Percentiles rank a stretch among this genome's conserved stretches.
phyloP scores from a whole-genome alignment of 148 eudicot genomes.

The Vaccinium macrocarpon region DNA sequence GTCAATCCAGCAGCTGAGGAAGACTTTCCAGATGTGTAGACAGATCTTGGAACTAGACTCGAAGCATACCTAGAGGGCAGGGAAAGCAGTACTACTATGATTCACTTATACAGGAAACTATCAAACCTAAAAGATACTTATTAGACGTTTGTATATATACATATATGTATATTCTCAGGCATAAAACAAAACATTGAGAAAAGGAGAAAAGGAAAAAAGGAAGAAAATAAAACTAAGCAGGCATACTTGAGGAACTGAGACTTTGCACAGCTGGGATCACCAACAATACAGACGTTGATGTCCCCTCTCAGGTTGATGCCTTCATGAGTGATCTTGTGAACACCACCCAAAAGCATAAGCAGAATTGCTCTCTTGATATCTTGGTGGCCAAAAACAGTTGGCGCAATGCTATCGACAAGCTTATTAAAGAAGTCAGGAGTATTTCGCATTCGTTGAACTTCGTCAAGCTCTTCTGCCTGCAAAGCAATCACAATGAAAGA shows the following conservation, averaged over 20 bases:
- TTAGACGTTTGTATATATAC: not conserved
- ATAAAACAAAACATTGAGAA: not conserved
- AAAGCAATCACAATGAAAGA: constrained; percentile 6
- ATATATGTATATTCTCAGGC: not conserved
- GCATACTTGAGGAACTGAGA: constrained; percentile 96
- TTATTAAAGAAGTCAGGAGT: constrained; percentile 95
- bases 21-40: constrained; percentile 97
- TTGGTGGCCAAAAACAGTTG: constrained; percentile 94
- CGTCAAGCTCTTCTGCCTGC: constrained; percentile 79
- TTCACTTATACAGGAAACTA: not conserved
- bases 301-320: constrained; percentile 98
- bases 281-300: constrained; percentile 96
- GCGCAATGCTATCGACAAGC: constrained; percentile 94
- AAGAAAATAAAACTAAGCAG: not conserved
- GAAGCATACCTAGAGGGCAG: constrained; percentile 63
- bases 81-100: not conserved
- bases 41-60: constrained; percentile 88
- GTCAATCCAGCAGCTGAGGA: constrained; percentile 99
- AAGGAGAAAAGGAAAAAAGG: not conserved
- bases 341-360: constrained; percentile 95
- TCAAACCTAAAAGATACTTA: not conserved
- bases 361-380: constrained; percentile 96
- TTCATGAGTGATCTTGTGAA: constrained; percentile 90
- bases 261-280: constrained; percentile 99
- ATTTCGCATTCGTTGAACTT: constrained; percentile 76